A percentile compares a stretch with the other conserved stretches of the same genome.
Conservation (phyloP, 2,329 filamentous ascomycete species). For the Neoarthrinium moseri region DNA sequence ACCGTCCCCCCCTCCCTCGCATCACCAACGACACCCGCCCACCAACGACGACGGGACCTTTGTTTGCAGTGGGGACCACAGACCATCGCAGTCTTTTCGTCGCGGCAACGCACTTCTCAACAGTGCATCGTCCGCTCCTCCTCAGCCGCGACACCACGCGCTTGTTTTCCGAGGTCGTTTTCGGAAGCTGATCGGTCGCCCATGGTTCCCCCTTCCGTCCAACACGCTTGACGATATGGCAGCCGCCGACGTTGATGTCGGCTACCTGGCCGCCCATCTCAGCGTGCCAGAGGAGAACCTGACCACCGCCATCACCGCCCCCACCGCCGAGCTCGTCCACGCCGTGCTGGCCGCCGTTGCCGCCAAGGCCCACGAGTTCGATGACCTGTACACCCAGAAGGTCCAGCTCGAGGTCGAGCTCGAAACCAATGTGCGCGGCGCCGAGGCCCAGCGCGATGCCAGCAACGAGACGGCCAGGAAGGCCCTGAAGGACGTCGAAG, state of each 20-base stretch:
- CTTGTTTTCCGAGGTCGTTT: too few species aligned
- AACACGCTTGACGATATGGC: slow-evolving; percentile 48
- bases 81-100: too few species aligned
- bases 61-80: too few species aligned
- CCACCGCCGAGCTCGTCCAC: slow-evolving; percentile 76
- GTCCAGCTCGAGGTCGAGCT: slow-evolving; percentile 88
- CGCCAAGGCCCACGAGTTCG: slow-evolving; percentile 77
- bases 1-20: too few species aligned
- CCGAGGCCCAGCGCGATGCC: slow-evolving; percentile 78
- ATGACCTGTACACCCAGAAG: slow-evolving; percentile 82
- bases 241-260: slow-evolving; percentile 62
- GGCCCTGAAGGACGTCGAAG: slow-evolving; percentile 78
- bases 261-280: slow-evolving; percentile 71
- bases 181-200: slow-evolving; percentile 9
- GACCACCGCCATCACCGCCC: slow-evolving; percentile 59
- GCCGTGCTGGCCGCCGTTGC: slow-evolving; percentile 73
- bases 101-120: too few species aligned
- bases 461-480: slow-evolving; percentile 82
- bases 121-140: too few species aligned
- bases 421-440: slow-evolving; percentile 81
- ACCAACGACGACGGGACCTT: too few species aligned
- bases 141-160: too few species aligned
- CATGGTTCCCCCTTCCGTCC: slow-evolving; percentile 23
- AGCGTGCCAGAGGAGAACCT: slow-evolving; percentile 66
- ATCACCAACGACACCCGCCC: too few species aligned